A percentile compares a stretch with the other conserved stretches of the same genome.
These are phyloP conservation scores for Pelargonium australe DNA, from an alignment of 441 rosid species.

Conservation along the genomic window DNA sequence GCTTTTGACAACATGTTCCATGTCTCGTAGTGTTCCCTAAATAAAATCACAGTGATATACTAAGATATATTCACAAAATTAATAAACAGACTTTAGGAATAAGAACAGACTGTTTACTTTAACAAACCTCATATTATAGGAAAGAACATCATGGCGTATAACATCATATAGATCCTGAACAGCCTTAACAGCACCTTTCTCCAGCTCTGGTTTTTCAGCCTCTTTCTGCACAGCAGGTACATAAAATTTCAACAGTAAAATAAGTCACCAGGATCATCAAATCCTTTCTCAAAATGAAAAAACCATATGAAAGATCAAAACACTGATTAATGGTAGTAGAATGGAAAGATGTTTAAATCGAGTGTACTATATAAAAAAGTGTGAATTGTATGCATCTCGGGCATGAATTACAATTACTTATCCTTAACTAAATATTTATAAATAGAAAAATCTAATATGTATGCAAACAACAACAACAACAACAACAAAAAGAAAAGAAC, in stretches of 20 bases:
- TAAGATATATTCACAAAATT: conserved; percentile 2
- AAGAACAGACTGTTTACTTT: not conserved
- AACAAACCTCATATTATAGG: conserved; percentile 64
- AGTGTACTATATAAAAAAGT: too few relatives aligned
- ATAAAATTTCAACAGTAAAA: not conserved
- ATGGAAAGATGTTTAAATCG: too few relatives aligned
- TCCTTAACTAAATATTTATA: too few relatives aligned
- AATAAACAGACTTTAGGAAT: conserved; percentile 2
- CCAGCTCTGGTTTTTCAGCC: conserved; percentile 56
- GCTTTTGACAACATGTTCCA: conserved; percentile 78
- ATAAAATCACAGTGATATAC: conserved; percentile 17
- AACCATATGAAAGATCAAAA: too few relatives aligned
- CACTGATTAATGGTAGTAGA: too few relatives aligned
- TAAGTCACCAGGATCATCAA: conserved; percentile 5
- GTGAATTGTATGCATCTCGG: too few relatives aligned
- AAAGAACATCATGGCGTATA: conserved; percentile 69
- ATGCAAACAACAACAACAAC: not conserved
- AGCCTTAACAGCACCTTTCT: conserved; percentile 84
- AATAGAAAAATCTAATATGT: not conserved
- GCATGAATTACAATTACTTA: too few relatives aligned
- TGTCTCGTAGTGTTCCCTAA: conserved; percentile 68
- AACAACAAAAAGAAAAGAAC: too few relatives aligned
- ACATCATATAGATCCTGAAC: conserved; percentile 97
- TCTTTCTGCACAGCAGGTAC: conserved; percentile 50
- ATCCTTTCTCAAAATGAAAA: not conserved